Evolutionary conservation across 2,329 filamentous ascomycete genomes (phyloP), one percentile per base, ranked within the genome.

Genomic region (Graphilbum ipis-grandicollis): DNA sequence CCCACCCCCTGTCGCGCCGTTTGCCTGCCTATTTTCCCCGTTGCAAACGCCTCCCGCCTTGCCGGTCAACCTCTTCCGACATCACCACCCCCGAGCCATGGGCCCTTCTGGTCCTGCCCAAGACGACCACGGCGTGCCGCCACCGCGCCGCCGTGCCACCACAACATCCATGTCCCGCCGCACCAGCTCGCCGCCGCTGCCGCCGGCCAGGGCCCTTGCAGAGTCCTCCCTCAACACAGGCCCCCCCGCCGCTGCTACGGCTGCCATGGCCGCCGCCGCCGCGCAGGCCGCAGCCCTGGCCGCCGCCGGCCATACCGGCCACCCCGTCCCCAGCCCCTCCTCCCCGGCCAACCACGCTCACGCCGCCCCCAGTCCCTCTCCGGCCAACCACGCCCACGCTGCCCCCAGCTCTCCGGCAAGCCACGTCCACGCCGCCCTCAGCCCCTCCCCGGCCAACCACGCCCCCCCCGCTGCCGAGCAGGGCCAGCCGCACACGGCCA

Each of bases 201-300:
- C 29, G 29, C 23, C 29, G 15, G n/a, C 15, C n/a, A 7, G n/a
- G 12, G 29, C n/a, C 14, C 32, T 15, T 25, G 31, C 17, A 9
- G 18, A 21, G n/a, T n/a, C n/a, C n/a, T n/a, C n/a, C n/a, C n/a
- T n/a, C n/a, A 13, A 15, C 31, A 9, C 9, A 13, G 7, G 31
- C 17, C 31, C 10, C 6, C 17, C 10, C 12, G 37, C 21, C 25
- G 6, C 26, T 9, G 31, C 36, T 14, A 15, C 37, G 15, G 31
- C 38, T 5, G 34, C 36, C 18, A 35, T 39, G 17, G 38, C 43
- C 1, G 35, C 35, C 4, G 34, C 34, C 2, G 43, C 38, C 21
- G 38, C 37, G n/a, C 42, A 41, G 8, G 43, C 43, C 4, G 43
- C 43, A 5, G 39, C 37, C 3, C 34, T 26, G 8, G 33, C 36